phyloP scores from a whole-genome alignment of 2,329 filamentous ascomycete species.

The Emmonsiellopsis sp. region DNA sequence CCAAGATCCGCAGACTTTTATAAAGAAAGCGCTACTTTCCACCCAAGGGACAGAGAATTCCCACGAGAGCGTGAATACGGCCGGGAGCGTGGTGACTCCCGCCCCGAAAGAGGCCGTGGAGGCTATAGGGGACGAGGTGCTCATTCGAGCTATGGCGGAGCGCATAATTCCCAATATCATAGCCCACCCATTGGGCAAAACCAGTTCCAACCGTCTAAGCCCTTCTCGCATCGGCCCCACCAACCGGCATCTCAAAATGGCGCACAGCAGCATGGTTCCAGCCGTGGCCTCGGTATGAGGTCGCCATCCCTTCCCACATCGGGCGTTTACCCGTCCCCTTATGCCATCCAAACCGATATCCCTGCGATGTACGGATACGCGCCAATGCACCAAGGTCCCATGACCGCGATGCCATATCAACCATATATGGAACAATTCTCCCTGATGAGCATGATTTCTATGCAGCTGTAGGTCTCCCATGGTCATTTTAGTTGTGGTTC shows the following conservation, averaged over 20 bases:
- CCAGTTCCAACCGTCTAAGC: constrained; percentile 31
- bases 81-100: constrained; percentile 27
- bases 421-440: constrained; percentile 51
- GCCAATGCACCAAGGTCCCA: constrained; percentile 42
- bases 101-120: constrained; percentile 30
- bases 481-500: not conserved
- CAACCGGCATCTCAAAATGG: constrained; percentile 27
- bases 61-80: constrained; percentile 26
- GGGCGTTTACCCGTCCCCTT: constrained; percentile 38
- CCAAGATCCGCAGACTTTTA: constrained; percentile 29
- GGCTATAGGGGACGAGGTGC: constrained; percentile 34
- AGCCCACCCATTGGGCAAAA: constrained; percentile 32
- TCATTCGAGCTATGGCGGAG: constrained; percentile 25
- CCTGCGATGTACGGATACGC: constrained; percentile 50
- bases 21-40: constrained; percentile 20
- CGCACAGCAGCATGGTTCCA: constrained; percentile 30
- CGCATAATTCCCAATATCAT: constrained; percentile 30
- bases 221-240: constrained; percentile 33
- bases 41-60: constrained; percentile 17
- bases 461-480: constrained; percentile 45
- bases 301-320: constrained; percentile 55
- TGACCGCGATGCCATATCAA: constrained; percentile 51
- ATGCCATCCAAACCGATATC: constrained; percentile 35
- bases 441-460: constrained; percentile 49
- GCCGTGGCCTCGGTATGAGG: constrained; percentile 45